Base-by-base conservation (phyloP, 78 protist genomes). In the Dictyostelium firmibasis region DNA sequence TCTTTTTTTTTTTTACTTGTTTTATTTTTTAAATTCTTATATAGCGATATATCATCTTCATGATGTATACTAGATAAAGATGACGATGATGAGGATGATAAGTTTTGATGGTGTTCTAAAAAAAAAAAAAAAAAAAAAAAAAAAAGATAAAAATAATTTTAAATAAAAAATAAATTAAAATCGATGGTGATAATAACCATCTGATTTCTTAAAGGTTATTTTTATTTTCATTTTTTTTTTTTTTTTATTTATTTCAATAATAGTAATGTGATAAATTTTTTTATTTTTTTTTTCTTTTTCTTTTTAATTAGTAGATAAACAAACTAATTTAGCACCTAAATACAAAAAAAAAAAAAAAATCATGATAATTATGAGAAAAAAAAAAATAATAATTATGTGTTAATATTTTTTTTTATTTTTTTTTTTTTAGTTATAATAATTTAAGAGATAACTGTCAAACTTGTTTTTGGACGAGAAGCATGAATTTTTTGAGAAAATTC, bases 391-490 rank as follows among this genome's bases (percentile, higher is more conserved):
- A 57, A 57, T 18, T 64, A 18, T 64, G 8, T 25, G 6, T n/a
- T n/a, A 62, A n/a, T 62, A n/a, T 16, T 62, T 64, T 9, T 11
- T 27, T 2, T 69, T 69, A 20, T 69, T 69, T n/a, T 27, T 69
- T 69, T 27, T 69, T 69, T n/a, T 69, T 69, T 27, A 9, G 7
- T 5, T 29, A 29, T n/a, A n/a, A n/a, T n/a, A n/a, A n/a, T 29
- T 86, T 86, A 87, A 29, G 25, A 29, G 50, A 89, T 89, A 31
- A 89, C 3, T 5, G 70, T 89, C 2, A 74, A 43, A 27, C 72
- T 83, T 43, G 94, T 89, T 44, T 57, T 29, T 25, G 94, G 94
- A 43, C 94, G 69, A 27, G 78, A 81, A 33, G 62, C 4, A 29
- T 43, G 16, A 47, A 89, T 89, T 74, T 89, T 89, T 36, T 60